Conservation (phyloP, 495 filamentous ascomycete species). For the Lasiosphaeria hispida region DNA sequence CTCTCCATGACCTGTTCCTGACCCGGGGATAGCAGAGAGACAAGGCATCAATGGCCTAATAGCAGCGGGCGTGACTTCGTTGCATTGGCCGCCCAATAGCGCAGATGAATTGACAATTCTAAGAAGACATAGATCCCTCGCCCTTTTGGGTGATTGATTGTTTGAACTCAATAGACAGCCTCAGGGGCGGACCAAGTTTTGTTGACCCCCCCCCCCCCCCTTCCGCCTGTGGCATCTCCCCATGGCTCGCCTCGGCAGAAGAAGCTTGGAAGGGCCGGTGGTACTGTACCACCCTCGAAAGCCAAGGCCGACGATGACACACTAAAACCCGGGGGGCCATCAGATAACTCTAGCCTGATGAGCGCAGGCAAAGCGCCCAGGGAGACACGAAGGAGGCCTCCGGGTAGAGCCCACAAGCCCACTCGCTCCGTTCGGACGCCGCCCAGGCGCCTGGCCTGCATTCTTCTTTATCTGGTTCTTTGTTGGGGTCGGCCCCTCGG, state of each 20-base stretch:
- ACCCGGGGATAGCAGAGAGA: background rate
- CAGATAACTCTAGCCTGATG: background rate
- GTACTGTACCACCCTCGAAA: background rate
- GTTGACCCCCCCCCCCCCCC: too few species aligned
- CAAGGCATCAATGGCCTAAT: background rate
- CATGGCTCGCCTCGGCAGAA: background rate
- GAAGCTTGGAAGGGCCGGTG: background rate
- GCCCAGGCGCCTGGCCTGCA: background rate
- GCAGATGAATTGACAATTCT: background rate
- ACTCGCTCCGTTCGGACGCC: background rate
- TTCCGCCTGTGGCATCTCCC: too few species aligned
- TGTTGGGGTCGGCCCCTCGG: background rate
- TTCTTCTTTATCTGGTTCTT: background rate
- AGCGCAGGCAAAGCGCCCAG: background rate
- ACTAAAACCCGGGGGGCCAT: background rate
- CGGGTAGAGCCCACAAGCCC: background rate
- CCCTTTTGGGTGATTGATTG: background rate
- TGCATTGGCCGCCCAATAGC: background rate
- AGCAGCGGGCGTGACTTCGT: background rate
- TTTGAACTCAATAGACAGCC: background rate
- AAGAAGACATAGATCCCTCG: background rate
- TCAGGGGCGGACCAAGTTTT: too few species aligned
- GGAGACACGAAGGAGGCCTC: conserved; percentile 3
- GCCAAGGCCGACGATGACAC: conserved; percentile 4
- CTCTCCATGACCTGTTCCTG: too few species aligned